phyloP scores from a whole-genome alignment of 768 basidiomycete species.

The Xerocomellus intermedius region DNA sequence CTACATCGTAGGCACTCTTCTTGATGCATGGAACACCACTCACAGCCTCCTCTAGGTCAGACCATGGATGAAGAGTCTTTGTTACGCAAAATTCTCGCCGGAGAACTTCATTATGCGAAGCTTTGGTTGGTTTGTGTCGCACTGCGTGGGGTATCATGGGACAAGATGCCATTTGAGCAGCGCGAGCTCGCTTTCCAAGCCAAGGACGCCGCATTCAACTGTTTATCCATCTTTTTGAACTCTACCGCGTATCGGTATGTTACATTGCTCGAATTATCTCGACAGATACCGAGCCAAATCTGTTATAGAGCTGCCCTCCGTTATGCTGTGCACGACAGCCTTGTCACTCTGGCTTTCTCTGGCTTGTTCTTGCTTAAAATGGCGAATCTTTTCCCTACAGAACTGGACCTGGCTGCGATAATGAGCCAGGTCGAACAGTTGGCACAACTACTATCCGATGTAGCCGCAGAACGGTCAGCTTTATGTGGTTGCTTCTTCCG shows the following conservation, averaged over 20 bases:
- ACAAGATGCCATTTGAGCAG: conserved; percentile 94
- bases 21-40: neutral
- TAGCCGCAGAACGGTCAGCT: conserved; percentile 82
- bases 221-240: conserved; percentile 79
- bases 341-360: conserved; percentile 89
- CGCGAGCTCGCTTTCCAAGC: conserved; percentile 94
- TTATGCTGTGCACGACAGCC: conserved; percentile 90
- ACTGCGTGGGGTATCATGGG: conserved; percentile 89
- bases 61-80: conserved; percentile 84
- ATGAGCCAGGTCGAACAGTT: conserved; percentile 87
- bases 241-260: conserved; percentile 76
- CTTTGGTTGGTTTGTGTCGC: conserved; percentile 94
- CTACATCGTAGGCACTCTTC: conserved; percentile 59
- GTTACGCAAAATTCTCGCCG: conserved; percentile 81
- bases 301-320: conserved; percentile 72
- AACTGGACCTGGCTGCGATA: conserved; percentile 75
- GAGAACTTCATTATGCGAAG: conserved; percentile 90
- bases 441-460: conserved; percentile 85
- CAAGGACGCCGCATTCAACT: conserved; percentile 87
- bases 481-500: neutral
- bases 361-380: conserved; percentile 91
- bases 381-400: conserved; percentile 88
- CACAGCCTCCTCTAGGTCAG: conserved; percentile 46
- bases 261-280: neutral
- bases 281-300: neutral